Percentiles rank a stretch among this genome's conserved stretches.
phyloP scores from a whole-genome alignment of 2,329 filamentous ascomycete genomes.

The Cercospora citrullina region DNA sequence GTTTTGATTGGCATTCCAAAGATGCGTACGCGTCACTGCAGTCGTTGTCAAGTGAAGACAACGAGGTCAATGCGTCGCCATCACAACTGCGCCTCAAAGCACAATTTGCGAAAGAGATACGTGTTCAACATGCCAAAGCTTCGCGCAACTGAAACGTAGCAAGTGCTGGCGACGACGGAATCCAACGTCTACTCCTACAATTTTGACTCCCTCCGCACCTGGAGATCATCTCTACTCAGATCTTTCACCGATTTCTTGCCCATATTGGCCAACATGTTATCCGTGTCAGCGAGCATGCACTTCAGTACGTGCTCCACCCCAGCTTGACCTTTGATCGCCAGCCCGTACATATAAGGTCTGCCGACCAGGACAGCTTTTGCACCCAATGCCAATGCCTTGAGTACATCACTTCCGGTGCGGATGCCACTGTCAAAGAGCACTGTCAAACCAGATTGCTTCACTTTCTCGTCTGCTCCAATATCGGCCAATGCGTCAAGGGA shows the following conservation, averaged over 20 bases:
- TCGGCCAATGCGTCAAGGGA: constrained; percentile 59
- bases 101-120: not conserved
- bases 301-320: constrained; percentile 50
- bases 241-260: constrained; percentile 26
- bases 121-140: not conserved
- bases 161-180: not conserved
- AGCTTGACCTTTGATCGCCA: constrained; percentile 57
- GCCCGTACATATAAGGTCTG: constrained; percentile 59
- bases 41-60: not conserved
- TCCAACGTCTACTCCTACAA: constrained; percentile 14
- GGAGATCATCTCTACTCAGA: constrained; percentile 26
- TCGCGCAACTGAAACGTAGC: not conserved
- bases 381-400: constrained; percentile 56
- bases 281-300: constrained; percentile 29
- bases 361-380: constrained; percentile 61
- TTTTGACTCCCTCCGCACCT: constrained; percentile 23
- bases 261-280: constrained; percentile 28
- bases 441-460: constrained; percentile 41
- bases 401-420: constrained; percentile 52
- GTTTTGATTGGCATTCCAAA: not conserved
- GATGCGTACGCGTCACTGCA: not conserved
- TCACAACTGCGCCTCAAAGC: not conserved
- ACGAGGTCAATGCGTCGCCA: not conserved
- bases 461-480: constrained; percentile 61
- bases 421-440: constrained; percentile 56